Evolutionary conservation across 2,329 filamentous ascomycete genomes (phyloP).

Genomic region (Leptographium flavum): DNA sequence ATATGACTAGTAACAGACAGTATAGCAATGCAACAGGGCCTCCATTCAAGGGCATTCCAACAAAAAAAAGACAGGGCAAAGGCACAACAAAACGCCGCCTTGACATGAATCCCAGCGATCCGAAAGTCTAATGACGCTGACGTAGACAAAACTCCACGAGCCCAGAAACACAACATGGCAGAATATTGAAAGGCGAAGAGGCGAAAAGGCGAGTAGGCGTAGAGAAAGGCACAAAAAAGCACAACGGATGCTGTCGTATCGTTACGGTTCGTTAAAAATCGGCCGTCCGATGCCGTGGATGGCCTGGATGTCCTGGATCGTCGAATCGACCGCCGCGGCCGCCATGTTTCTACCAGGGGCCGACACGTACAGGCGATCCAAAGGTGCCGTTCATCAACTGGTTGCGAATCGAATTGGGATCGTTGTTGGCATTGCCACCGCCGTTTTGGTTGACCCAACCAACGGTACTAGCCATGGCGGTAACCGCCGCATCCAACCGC

Average conservation of each 20-base stretch:
- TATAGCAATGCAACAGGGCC: background rate
- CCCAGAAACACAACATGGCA: background rate
- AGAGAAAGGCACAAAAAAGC: no score
- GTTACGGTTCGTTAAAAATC: constrained; percentile 8
- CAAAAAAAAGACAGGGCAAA: no score
- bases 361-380: constrained; percentile 44
- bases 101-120: constrained; percentile 5
- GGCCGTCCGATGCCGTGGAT: background rate
- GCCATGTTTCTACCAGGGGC: constrained; percentile 39
- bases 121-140: constrained; percentile 6
- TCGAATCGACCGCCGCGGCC: background rate
- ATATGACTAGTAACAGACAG: background rate
- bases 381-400: constrained; percentile 48
- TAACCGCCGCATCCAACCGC: constrained; percentile 65
- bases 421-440: constrained; percentile 21
- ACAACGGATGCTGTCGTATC: constrained; percentile 1
- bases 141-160: background rate
- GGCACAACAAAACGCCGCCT: constrained; percentile 8
- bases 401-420: constrained; percentile 44
- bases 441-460: constrained; percentile 63
- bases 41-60: background rate
- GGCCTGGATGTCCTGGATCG: no score
- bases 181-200: no score
- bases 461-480: constrained; percentile 58
- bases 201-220: no score